These are phyloP conservation scores for Sphagnurus paluster DNA, from an alignment of 1,284 basidiomycete species.

Conservation along the genomic window DNA sequence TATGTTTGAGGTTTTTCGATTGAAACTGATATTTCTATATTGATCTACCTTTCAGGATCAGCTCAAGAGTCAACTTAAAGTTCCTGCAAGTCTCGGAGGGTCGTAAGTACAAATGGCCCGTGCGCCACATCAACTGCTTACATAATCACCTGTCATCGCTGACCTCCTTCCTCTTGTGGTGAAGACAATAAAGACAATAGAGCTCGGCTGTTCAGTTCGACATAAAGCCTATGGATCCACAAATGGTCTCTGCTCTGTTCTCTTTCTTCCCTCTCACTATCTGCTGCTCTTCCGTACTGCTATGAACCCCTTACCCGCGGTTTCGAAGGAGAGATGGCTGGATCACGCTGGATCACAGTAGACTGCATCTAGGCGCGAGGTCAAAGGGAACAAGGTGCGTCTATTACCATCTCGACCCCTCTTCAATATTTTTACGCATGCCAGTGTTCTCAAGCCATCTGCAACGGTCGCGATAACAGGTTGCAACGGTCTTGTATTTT, in stretches of 20 bases:
- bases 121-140: conserved; percentile 12
- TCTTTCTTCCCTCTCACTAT: not conserved
- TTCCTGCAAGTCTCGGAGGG: too few relatives aligned
- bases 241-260: conserved; percentile 7
- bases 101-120: conserved; percentile 4
- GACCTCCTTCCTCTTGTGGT: not conserved
- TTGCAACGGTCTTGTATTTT: not conserved
- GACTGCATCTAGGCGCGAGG: not conserved
- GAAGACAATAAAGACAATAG: conserved; percentile 33
- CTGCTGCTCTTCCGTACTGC: not conserved
- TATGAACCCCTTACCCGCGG: not conserved
- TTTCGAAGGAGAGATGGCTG: not conserved
- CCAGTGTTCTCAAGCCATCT: too few relatives aligned
- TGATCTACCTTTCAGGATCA: too few relatives aligned
- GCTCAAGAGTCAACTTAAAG: too few relatives aligned
- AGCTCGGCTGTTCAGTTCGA: conserved; percentile 8
- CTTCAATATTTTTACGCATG: not conserved
- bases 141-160: conserved; percentile 18
- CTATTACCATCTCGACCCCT: not conserved
- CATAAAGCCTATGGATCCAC: conserved; percentile 19
- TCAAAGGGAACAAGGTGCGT: not conserved
- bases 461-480: not conserved
- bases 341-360: not conserved
- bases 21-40: too few relatives aligned
- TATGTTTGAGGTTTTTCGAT: too few relatives aligned